Evolutionary conservation across 2,329 filamentous ascomycete genomes (phyloP).

Genomic region (Trichocomaceae sp.): DNA sequence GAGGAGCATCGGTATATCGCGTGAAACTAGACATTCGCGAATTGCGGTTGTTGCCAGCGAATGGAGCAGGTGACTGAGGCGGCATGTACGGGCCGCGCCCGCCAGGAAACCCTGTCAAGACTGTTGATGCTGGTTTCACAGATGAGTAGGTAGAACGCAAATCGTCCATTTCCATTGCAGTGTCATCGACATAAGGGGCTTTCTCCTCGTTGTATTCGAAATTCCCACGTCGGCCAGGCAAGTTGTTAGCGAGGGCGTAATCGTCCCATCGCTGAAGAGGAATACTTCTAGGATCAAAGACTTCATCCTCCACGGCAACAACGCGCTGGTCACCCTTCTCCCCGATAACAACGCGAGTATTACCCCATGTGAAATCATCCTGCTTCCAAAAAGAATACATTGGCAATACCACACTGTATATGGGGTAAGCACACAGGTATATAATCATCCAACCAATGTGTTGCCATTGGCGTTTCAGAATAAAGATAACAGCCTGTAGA

Average conservation of each 20-base stretch:
- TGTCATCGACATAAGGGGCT: conserved; percentile 62
- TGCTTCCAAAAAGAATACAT: conserved; percentile 99
- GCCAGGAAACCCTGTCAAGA: conserved; percentile 74
- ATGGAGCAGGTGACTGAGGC: conserved; percentile 71
- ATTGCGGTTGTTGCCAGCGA: conserved; percentile 53
- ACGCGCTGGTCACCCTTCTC: conserved; percentile 88
- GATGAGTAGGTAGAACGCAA: conserved; percentile 96
- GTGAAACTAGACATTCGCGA: conserved; percentile 65
- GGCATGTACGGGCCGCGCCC: conserved; percentile 66
- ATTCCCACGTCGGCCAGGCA: conserved; percentile 81
- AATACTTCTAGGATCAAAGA: conserved; percentile 85
- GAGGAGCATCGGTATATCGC: conserved; percentile 57
- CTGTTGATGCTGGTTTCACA: conserved; percentile 75
- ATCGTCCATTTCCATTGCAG: conserved; percentile 90
- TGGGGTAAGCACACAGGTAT: conserved; percentile 89
- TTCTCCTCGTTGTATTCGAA: conserved; percentile 57
- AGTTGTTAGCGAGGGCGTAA: conserved; percentile 77
- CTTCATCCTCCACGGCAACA: conserved; percentile 75
- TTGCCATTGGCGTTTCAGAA: conserved; percentile 95
- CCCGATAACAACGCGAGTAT: conserved; percentile 92
- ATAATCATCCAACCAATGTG: conserved; percentile 99
- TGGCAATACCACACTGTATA: conserved; percentile 85
- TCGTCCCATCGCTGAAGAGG: conserved; percentile 97
- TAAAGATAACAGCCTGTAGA: conserved; percentile 92
- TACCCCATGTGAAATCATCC: conserved; percentile 98